Percentiles rank a stretch among this genome's conserved stretches.
Conservation (phyloP, 345 rosid genomes). For the Brassica juncea region DNA sequence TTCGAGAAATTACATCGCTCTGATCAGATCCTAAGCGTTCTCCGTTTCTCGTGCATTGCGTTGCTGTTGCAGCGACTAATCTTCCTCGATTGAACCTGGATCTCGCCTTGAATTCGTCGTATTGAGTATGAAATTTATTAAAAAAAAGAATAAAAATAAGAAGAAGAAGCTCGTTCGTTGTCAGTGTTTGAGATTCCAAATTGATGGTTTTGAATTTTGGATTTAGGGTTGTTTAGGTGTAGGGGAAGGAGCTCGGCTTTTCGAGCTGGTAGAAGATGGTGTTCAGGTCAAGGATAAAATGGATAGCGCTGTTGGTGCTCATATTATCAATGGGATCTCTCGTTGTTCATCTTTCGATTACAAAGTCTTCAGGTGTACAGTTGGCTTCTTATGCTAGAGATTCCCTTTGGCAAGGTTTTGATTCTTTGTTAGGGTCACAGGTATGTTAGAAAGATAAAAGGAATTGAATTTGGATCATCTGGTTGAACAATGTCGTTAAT, state of each 20-base stretch:
- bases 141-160: not conserved
- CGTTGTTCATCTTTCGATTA: constrained; percentile 74
- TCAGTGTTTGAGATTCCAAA: not conserved
- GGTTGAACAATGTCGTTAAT: not conserved
- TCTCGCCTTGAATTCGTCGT: constrained; percentile 26
- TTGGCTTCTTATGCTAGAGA: constrained; percentile 58
- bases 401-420: constrained; percentile 53
- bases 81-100: constrained; percentile 24
- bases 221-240: constrained; percentile 15
- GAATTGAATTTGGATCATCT: not conserved
- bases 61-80: not conserved
- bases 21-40: constrained; percentile 19
- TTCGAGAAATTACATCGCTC: constrained; percentile 14
- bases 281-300: constrained; percentile 84
- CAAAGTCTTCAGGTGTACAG: constrained; percentile 66
- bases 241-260: constrained; percentile 30
- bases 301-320: constrained; percentile 77
- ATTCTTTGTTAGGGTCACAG: constrained; percentile 48
- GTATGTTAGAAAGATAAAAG: constrained; percentile 31
- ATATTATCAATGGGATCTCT: constrained; percentile 76
- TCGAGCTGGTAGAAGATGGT: constrained; percentile 56
- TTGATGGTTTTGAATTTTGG: not conserved
- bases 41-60: constrained; percentile 17
- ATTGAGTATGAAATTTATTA: constrained; percentile 3
- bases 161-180: not conserved